Evolutionary conservation across 1,284 basidiomycete genomes (phyloP).

Genomic region (Heterobasidion irregulare): DNA sequence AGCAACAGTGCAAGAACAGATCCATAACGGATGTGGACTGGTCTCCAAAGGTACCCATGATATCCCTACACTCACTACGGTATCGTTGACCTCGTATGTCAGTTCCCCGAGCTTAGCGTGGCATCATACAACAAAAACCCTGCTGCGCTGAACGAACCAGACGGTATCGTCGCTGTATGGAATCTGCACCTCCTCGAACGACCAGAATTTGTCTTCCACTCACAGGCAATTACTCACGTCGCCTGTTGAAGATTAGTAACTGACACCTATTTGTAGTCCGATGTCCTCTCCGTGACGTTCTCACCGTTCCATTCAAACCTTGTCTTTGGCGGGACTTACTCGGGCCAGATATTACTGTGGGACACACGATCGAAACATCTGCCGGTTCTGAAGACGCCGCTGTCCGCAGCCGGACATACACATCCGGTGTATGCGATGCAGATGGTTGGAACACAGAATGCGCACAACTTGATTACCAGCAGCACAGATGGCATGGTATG

Average conservation of each 20-base stretch:
- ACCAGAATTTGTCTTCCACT: conserved; percentile 97
- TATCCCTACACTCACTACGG: neutral
- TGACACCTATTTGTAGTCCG: conserved; percentile 54
- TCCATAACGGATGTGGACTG: conserved; percentile 96
- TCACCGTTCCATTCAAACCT: conserved; percentile 98
- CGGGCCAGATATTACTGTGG: conserved; percentile 97
- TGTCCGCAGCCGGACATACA: conserved; percentile 93
- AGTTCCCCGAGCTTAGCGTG: conserved; percentile 94
- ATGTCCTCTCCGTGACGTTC: conserved; percentile 93
- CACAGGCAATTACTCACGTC: conserved; percentile 52
- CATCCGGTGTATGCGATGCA: conserved; percentile 98
- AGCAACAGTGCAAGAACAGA: conserved; percentile 82
- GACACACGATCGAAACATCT: conserved; percentile 96
- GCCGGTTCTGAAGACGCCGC: conserved; percentile 92
- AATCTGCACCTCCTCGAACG: conserved; percentile 91
- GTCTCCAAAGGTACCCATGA: conserved; percentile 74
- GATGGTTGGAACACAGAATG: conserved; percentile 97
- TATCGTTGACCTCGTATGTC: conserved; percentile 6
- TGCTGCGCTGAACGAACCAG: conserved; percentile 85
- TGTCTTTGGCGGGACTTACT: conserved; percentile 96
- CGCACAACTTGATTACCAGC: conserved; percentile 92
- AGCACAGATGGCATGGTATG: conserved; percentile 96
- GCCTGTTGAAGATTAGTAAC: neutral
- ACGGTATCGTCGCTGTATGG: conserved; percentile 97
- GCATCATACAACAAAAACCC: conserved; percentile 97